Base-by-base conservation (phyloP, 768 basidiomycete genomes). In the Fomitopsis serialis region DNA sequence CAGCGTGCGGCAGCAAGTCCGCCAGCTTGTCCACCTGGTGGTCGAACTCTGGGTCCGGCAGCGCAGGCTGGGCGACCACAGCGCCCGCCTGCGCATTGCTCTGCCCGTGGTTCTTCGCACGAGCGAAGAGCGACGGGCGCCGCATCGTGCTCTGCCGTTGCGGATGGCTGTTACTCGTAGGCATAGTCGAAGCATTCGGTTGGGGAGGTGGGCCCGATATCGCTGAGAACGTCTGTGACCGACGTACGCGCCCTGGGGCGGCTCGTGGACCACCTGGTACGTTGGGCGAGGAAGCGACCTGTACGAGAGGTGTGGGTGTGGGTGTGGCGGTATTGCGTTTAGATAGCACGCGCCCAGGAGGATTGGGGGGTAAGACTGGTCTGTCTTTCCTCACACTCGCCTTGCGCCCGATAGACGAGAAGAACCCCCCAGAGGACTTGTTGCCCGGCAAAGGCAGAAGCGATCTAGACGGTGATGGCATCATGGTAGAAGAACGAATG, bases 261-360 rank as follows among this genome's bases (percentile, higher is more conserved):
- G 87, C 85, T 19, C 89, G 81, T 10, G 89, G 88, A 6, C 89
- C 89, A 37, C 88, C 86, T 1, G 85, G 87, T 2, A 87, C 78
- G 2, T 78, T 72, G 10, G 85, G 86, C 10, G 74, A 61, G 50
- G 58, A 55, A 17, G 61, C 61, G 50, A 73, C 52, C 54, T 70
- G 70, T 34, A 62, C 54, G 54, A 66, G 40, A 32, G 29, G 29
- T 6, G 29, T 11, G 52, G 72, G 66, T 65, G 52, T 70, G 36
- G 54, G 74, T 65, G 52, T 23, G 11, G 64, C 58, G 24, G 59
- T 68, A 0, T 72, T 68, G 19, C 61, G 69, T 58, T 71, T 79
- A 15, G 67, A 67, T 5, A 77, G 65, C 4, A 66, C 59, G 49
- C 72, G 72, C 7, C 58, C 56, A 17, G 67, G 70, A 34, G 74